Percentiles rank a stretch among this genome's conserved stretches.
These are phyloP conservation scores for Trichosporon sp. DNA, from an alignment of 1,284 basidiomycete genomes.

Conservation along the genomic window DNA sequence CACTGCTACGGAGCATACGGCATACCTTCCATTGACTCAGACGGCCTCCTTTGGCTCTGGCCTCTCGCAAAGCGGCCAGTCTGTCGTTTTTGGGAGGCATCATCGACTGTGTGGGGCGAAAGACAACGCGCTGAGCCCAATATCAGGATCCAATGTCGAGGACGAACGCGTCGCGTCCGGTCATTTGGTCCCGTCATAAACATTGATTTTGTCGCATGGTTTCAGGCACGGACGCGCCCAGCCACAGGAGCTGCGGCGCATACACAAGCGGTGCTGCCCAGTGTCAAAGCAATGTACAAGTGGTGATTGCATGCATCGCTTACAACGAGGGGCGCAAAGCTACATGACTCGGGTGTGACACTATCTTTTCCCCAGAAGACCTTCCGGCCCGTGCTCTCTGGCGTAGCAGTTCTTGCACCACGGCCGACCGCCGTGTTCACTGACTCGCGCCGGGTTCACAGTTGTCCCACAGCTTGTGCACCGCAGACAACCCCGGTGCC, in stretches of 20 bases:
- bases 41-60: background rate
- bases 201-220: slow-evolving; percentile 1
- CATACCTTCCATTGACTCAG: slow-evolving; percentile 1
- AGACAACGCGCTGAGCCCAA: background rate
- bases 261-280: background rate
- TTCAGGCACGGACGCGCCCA: background rate
- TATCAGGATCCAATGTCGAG: background rate
- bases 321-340: background rate
- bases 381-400: slow-evolving; percentile 39
- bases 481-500: slow-evolving; percentile 43
- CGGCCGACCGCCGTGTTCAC: slow-evolving; percentile 55
- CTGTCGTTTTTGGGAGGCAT: slow-evolving; percentile 1
- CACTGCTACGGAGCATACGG: too few species aligned
- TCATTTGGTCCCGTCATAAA: background rate
- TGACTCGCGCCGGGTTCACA: slow-evolving; percentile 47
- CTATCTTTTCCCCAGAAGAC: slow-evolving; percentile 35
- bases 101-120: background rate
- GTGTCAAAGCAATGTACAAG: background rate
- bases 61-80: background rate
- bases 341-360: background rate
- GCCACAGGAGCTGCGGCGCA: background rate
- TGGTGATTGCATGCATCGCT: background rate
- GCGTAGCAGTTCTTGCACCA: slow-evolving; percentile 48
- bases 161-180: background rate
- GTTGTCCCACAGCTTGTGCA: slow-evolving; percentile 39